Base-by-base conservation (phyloP, 139 green algal genomes). In the Chlorella sp. region DNA sequence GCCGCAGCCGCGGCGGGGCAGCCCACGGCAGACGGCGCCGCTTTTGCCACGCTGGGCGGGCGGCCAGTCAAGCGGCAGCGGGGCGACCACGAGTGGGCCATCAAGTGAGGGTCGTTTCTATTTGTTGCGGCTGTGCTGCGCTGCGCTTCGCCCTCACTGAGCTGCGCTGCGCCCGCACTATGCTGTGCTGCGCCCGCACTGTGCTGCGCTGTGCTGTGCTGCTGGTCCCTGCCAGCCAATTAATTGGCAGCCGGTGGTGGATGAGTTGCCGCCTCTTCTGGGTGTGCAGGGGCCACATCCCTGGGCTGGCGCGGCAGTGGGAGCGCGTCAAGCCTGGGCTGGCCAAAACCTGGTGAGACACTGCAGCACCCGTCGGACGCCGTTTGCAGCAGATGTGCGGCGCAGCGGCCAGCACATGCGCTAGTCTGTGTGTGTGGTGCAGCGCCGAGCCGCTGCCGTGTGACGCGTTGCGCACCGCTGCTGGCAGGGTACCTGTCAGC, bases 241-340 rank as follows among this genome's bases (percentile, higher is more conserved):
- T n/a, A n/a, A n/a, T n/a, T n/a, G n/a, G n/a, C n/a, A n/a, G n/a
- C n/a, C n/a, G n/a, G n/a, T n/a, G n/a, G n/a, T n/a, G n/a, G n/a
- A n/a, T n/a, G n/a, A n/a, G n/a, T n/a, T n/a, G n/a, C n/a, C n/a
- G n/a, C n/a, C n/a, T n/a, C n/a, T n/a, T n/a, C n/a, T n/a, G n/a
- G n/a, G n/a, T n/a, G n/a, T n/a, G 36, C 30, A 38, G 73, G 60
- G 60, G 38, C 55, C 60, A 65, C 70, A 83, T 94, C 28, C 78
- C 82, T 0, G 65, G 90, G 62, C 70, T 94, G 38, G 47, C 87
- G 28, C 30, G 78, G 72, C 72, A 85, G 71, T 92, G 74, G 57
- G 64, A 47, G 13, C 70, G 62, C 32, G 36, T 86, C 30, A 67
- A 80, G 41, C 86, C 84, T 20, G 51, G 56, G 38, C 63, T 93